Percentiles rank a stretch among this genome's conserved stretches.
These are phyloP conservation scores for Aspergillus heteromorphus DNA, from an alignment of 495 filamentous ascomycete species.

Conservation along the genomic window DNA sequence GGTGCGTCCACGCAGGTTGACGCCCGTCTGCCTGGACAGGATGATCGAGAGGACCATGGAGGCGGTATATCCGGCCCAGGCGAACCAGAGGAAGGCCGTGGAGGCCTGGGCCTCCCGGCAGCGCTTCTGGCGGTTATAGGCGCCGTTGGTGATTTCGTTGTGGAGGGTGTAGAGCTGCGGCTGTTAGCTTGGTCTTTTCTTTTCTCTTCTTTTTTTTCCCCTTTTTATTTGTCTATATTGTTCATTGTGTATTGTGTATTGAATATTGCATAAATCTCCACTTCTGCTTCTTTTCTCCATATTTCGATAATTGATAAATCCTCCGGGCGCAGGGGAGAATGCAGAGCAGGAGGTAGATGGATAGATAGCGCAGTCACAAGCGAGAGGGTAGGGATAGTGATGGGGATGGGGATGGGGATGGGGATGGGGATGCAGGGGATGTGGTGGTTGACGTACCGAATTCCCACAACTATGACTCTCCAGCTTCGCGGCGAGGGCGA, in stretches of 20 bases:
- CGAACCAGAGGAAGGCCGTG: conserved; percentile 68
- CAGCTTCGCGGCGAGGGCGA: conserved; percentile 60
- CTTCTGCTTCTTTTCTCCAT: no score
- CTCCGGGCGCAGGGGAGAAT: no score
- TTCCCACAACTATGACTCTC: conserved; percentile 58
- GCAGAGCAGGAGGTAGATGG: no score
- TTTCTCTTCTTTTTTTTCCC: not conserved
- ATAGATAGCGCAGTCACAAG: no score
- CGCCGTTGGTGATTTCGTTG: conserved; percentile 60
- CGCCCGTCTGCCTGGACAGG: conserved; percentile 27
- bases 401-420: no score
- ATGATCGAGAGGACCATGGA: conserved; percentile 50
- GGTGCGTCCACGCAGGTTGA: conserved; percentile 36
- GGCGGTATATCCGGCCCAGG: conserved; percentile 54
- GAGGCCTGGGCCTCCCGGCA: conserved; percentile 67
- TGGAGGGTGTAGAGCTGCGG: conserved; percentile 46
- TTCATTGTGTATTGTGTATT: no score
- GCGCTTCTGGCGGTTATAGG: conserved; percentile 46
- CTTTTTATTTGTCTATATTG: no score
- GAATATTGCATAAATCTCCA: no score
- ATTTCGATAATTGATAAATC: no score
- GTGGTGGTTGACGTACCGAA: conserved; percentile 37
- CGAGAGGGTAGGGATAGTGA: no score
- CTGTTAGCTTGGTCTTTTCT: conserved; percentile 2
- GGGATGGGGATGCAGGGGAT: no score